Percentiles rank a stretch among this genome's conserved stretches.
Evolutionary conservation across 1,139 yeast genomes (phyloP).

Genomic region (Yamadazyma trypodendri): DNA sequence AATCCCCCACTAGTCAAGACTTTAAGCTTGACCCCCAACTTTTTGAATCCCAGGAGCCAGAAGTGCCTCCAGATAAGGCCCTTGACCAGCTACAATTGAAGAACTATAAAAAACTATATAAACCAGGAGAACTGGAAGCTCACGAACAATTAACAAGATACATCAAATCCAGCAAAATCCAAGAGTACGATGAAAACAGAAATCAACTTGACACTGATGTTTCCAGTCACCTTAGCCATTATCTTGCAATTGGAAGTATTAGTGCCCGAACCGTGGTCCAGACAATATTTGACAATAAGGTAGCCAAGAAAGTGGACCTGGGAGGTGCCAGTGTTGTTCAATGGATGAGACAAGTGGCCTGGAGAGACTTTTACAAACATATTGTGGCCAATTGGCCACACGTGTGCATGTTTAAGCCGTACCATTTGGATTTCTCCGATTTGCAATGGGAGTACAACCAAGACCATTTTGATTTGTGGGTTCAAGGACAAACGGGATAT

Average conservation of each 20-base stretch:
- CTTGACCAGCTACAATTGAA: slow-evolving; percentile 8
- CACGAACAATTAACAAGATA: slow-evolving; percentile 26
- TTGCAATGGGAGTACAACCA: slow-evolving; percentile 42
- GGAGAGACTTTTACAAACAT: slow-evolving; percentile 58
- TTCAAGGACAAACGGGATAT: slow-evolving; percentile 51
- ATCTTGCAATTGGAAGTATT: slow-evolving; percentile 47
- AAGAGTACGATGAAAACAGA: slow-evolving; percentile 29
- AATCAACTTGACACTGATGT: slow-evolving; percentile 27
- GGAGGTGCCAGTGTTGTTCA: slow-evolving; percentile 34
- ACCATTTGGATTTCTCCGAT: slow-evolving; percentile 39
- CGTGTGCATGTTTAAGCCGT: slow-evolving; percentile 49
- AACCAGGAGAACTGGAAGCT: slow-evolving; percentile 40
- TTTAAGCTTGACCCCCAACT: slow-evolving; percentile 65
- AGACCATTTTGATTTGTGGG: slow-evolving; percentile 46
- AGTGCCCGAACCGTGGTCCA: slow-evolving; percentile 40
- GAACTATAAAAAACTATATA: slow-evolving; percentile 22
- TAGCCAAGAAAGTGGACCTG: slow-evolving; percentile 21
- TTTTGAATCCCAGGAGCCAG: slow-evolving; percentile 6
- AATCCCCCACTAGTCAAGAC: slow-evolving; percentile 15
- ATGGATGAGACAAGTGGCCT: slow-evolving; percentile 54
- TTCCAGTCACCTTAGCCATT: slow-evolving; percentile 45
- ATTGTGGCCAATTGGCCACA: slow-evolving; percentile 50
- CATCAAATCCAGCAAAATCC: slow-evolving; percentile 23
- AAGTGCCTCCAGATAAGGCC: slow-evolving; percentile 12
- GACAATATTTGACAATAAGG: slow-evolving; percentile 23